Base-by-base conservation (phyloP, 139 green algal genomes). In the Chlorella vulgaris region DNA sequence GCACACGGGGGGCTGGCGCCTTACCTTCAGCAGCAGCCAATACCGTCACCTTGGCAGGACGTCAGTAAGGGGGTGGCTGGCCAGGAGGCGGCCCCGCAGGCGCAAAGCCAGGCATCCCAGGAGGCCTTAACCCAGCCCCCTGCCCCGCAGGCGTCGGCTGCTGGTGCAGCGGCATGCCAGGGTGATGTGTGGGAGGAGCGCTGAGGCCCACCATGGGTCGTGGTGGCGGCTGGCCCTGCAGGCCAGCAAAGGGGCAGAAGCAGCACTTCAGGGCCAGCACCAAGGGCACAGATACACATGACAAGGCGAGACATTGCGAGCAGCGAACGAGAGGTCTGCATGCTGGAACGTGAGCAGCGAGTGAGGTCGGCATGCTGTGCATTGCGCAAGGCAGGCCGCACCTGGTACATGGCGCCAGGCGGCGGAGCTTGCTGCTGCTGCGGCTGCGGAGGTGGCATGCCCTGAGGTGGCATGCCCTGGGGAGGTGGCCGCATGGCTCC, bases 31-130 rank as follows among this genome's bases (percentile, higher is more conserved):
- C n/a, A n/a, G n/a, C n/a, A n/a, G 18, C 21, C 39, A 75, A 39
- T 75, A 31, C 68, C n/a, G n/a, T n/a, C n/a, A 75, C 68, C 68
- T 75, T 75, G 21, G 18, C 18, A 21, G 40, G 40, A 39, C 39
- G 22, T 55, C 40, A 75, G 68, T 60, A 75, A 28, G 39, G 39
- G 26, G 68, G 38, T 39, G 63, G 67, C 36, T 58, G 38, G 39
- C 50, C 43, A 3, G 70, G 21, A 4, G 50, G 31, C 29, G 29
- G 47, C 24, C 70, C 70, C n/a, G 28, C 50, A 3, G 70, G 47
- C 5, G 21, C 47, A 40, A 76, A 76, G 4, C 69, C 69, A 19
- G 60, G 60, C 60, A 68, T 68, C 26, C 60, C 60, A 38, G 60
- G 26, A 13, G 60, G 60, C 24, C 7, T 31, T 13, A 33, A 35